These are phyloP conservation scores for Bullera alba DNA, from an alignment of 768 basidiomycete species.

Conservation along the genomic window DNA sequence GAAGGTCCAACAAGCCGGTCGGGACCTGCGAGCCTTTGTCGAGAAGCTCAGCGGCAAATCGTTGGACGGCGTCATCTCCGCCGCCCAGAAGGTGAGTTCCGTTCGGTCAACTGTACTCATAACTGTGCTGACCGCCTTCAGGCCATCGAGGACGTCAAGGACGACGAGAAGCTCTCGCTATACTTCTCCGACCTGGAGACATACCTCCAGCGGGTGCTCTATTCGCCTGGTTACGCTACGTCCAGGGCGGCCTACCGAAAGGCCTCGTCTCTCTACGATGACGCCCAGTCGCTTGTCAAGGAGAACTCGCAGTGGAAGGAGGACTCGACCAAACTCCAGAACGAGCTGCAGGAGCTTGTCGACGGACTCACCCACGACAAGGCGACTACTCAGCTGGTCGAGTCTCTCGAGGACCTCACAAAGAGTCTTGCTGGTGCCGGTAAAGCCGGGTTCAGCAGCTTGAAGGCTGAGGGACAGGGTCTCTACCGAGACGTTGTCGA, in stretches of 20 bases:
- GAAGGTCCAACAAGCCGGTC: constrained; percentile 45
- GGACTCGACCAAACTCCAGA: constrained; percentile 42
- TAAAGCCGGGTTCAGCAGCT: constrained; percentile 41
- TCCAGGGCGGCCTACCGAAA: constrained; percentile 45
- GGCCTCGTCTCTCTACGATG: constrained; percentile 46
- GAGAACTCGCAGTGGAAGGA: constrained; percentile 44
- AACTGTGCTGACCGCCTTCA: not conserved
- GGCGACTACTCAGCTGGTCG: constrained; percentile 40
- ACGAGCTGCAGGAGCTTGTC: constrained; percentile 41
- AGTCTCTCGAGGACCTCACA: constrained; percentile 45
- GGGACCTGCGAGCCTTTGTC: constrained; percentile 45
- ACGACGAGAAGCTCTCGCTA: constrained; percentile 43
- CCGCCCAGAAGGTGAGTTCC: constrained; percentile 32
- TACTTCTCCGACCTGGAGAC: constrained; percentile 45
- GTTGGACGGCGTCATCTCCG: constrained; percentile 41
- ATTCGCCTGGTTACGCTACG: constrained; percentile 47
- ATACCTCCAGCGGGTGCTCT: constrained; percentile 44
- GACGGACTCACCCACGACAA: constrained; percentile 44
- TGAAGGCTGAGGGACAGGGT: constrained; percentile 42
- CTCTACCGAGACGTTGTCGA: constrained; percentile 47
- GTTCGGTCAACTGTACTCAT: not conserved
- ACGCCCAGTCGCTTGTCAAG: constrained; percentile 43
- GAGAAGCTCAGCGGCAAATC: constrained; percentile 46
- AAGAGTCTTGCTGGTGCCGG: constrained; percentile 41
- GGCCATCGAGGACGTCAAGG: constrained; percentile 44